These are phyloP conservation scores for Seiridium cupressi DNA, from an alignment of 2,329 filamentous ascomycete genomes.

Conservation along the genomic window DNA sequence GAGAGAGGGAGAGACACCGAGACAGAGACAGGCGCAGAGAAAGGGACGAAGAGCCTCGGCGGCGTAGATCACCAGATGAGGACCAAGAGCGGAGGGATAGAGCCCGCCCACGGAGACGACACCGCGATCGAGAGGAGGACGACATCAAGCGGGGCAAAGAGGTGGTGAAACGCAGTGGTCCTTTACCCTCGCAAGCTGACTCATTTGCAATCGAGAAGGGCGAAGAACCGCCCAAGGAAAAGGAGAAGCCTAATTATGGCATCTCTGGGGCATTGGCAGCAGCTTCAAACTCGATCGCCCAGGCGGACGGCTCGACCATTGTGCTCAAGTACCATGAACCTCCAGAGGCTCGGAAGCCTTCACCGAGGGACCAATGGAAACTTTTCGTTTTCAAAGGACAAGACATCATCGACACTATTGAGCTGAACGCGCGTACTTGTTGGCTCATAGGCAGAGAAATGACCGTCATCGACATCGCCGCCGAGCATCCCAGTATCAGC, in stretches of 20 bases:
- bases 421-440: conserved; percentile 74
- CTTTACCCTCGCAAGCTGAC: conserved; percentile 58
- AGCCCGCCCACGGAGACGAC: conserved; percentile 17
- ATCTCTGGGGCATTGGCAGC: conserved; percentile 81
- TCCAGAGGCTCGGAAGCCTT: conserved; percentile 84
- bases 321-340: conserved; percentile 96
- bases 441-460: conserved; percentile 87
- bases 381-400: conserved; percentile 88
- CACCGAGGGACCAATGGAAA: conserved; percentile 77
- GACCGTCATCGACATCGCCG: conserved; percentile 75
- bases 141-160: conserved; percentile 22
- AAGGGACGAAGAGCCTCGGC: conserved; percentile 23
- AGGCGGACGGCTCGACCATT: conserved; percentile 71
- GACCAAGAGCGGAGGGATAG: conserved; percentile 9
- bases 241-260: conserved; percentile 86
- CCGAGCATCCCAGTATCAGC: conserved; percentile 89
- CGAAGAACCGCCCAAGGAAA: conserved; percentile 54
- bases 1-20: conserved; percentile 23
- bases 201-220: conserved; percentile 57
- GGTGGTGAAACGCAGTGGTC: conserved; percentile 39
- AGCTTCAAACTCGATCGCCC: conserved; percentile 74
- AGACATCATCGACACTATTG: conserved; percentile 78
- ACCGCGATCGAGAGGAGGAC: conserved; percentile 19
- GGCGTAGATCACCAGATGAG: conserved; percentile 17
- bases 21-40: conserved; percentile 24